These are phyloP conservation scores for Periconia sp. DNA, from an alignment of 2,329 filamentous ascomycete species.

Conservation along the genomic window DNA sequence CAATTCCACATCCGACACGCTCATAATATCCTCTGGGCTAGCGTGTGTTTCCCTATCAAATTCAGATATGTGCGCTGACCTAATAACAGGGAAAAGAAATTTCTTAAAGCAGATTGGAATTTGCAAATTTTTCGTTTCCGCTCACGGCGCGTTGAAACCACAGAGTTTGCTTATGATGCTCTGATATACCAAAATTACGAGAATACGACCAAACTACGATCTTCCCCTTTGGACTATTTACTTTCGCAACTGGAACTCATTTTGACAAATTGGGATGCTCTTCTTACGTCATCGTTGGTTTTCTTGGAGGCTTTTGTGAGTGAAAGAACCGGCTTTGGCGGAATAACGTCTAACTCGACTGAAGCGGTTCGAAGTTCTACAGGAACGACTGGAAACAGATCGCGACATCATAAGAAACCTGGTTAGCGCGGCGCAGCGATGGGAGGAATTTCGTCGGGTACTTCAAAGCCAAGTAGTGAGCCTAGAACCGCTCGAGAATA, in stretches of 20 bases:
- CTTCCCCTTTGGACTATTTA: conserved; percentile 2
- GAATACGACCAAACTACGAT: not conserved
- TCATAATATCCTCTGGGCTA: not conserved
- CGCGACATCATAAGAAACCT: conserved; percentile 2
- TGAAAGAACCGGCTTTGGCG: not conserved
- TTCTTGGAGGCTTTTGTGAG: not conserved
- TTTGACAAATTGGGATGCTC: conserved; percentile 1
- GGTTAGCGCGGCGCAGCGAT: conserved; percentile 2
- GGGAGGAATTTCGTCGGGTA: conserved; percentile 1
- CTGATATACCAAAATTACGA: conserved; percentile 1
- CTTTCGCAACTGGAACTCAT: conserved; percentile 2
- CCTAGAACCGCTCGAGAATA: not conserved
- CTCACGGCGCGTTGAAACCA: conserved; percentile 1
- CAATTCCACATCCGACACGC: not conserved
- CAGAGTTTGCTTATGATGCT: conserved; percentile 1
- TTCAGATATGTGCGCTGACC: not conserved
- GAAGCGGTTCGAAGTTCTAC: conserved; percentile 1
- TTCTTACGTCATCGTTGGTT: not conserved
- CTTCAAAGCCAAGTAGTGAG: not conserved
- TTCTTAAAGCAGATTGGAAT: not conserved
- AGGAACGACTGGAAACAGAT: conserved; percentile 2
- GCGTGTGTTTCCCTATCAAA: not conserved
- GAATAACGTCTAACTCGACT: not conserved
- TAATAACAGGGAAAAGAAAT: not conserved
- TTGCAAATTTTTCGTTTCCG: conserved; percentile 2